Percentiles rank a stretch among this genome's conserved stretches.
phyloP scores from a whole-genome alignment of 768 basidiomycete genomes.

The Austroboletus festivus region DNA sequence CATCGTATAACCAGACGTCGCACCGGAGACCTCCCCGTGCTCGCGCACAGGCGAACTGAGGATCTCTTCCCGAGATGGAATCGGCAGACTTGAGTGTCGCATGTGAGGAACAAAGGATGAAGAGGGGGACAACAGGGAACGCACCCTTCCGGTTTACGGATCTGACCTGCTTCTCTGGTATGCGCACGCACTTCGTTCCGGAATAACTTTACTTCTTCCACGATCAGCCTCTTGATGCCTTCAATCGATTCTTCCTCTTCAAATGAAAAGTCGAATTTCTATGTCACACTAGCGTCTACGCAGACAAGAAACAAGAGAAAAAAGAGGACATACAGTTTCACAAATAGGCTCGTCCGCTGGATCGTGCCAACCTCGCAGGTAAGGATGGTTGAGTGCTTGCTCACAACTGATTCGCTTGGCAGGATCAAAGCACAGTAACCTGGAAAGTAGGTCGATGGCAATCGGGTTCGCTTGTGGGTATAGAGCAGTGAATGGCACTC shows the following conservation, averaged over 20 bases:
- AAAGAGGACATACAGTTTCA: conserved; percentile 51
- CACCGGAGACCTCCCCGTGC: conserved; percentile 53
- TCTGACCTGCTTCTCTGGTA: conserved; percentile 66
- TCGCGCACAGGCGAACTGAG: conserved; percentile 73
- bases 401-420: conserved; percentile 95
- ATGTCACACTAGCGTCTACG: not conserved
- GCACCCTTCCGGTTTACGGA: conserved; percentile 76
- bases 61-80: conserved; percentile 80
- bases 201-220: conserved; percentile 89
- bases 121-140: not conserved
- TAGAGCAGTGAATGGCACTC: conserved; percentile 85
- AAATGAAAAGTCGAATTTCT: conserved; percentile 93
- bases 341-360: conserved; percentile 91
- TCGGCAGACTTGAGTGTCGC: conserved; percentile 54
- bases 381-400: conserved; percentile 92
- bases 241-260: conserved; percentile 96
- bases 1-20: conserved; percentile 66
- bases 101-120: not conserved
- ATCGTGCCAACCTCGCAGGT: conserved; percentile 96
- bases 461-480: conserved; percentile 94
- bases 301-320: not conserved
- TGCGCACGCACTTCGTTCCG: conserved; percentile 87
- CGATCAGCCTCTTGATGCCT: conserved; percentile 94
- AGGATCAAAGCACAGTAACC: conserved; percentile 94
- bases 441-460: conserved; percentile 88